phyloP scores from a whole-genome alignment of 129 eudicot species.

The Helichrysum umbraculigerum region DNA sequence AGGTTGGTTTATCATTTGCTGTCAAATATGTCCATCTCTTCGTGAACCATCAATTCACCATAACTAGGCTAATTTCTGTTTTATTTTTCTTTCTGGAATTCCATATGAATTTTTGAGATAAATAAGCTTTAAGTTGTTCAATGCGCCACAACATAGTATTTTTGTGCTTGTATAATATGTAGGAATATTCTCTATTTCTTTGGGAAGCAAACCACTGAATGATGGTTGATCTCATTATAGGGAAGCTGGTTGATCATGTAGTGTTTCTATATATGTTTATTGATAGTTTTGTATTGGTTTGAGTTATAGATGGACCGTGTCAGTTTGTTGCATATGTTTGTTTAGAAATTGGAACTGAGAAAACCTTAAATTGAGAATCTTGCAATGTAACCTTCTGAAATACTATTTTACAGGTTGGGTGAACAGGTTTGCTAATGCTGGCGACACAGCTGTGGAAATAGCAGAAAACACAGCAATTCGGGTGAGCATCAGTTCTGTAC shows the following conservation, averaged over 20 bases:
- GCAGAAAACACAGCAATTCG: conserved; percentile 88
- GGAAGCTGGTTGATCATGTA: not conserved
- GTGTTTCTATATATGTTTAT: conserved; percentile 11
- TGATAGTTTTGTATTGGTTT: conserved; percentile 1
- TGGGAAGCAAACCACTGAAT: not conserved
- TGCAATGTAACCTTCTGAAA: conserved; percentile 1
- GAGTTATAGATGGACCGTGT: not conserved
- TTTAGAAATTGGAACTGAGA: not conserved
- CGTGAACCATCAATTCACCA: not conserved
- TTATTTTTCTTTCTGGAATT: conserved; percentile 5
- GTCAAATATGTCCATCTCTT: not conserved
- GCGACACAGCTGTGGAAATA: conserved; percentile 96
- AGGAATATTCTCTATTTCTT: not conserved
- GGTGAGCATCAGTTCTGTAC: conserved; percentile 44
- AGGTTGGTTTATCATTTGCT: conserved; percentile 48
- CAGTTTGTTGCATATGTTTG: conserved; percentile 19
- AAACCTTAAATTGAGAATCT: not conserved
- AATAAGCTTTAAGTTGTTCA: not conserved
- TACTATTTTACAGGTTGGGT: conserved; percentile 78
- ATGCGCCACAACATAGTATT: not conserved
- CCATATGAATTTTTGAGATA: not conserved
- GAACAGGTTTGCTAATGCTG: conserved; percentile 94
- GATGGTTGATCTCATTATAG: not conserved
- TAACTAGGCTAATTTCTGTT: not conserved
- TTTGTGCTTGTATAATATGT: not conserved